phyloP scores from a whole-genome alignment of 139 green algal species.

The Astrephomene gubernaculifera region DNA sequence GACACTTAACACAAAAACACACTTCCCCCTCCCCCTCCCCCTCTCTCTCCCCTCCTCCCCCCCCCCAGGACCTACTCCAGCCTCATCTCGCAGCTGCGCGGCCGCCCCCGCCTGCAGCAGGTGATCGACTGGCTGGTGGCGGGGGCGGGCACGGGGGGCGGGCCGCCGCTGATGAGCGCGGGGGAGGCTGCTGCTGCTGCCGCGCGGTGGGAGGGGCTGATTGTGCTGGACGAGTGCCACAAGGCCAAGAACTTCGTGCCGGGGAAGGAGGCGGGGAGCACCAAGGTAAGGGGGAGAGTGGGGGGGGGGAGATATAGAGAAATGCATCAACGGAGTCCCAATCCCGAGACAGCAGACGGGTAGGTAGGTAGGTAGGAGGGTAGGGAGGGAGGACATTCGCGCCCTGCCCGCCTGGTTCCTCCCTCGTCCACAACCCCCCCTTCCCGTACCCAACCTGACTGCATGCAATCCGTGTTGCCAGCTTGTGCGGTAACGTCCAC shows the following conservation, averaged over 20 bases:
- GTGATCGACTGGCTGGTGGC: constrained; percentile 42
- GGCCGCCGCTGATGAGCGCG: not conserved
- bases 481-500: too few relatives aligned
- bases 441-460: too few relatives aligned
- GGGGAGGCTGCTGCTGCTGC: not conserved
- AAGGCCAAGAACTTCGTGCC: constrained; percentile 89
- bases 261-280: constrained; percentile 77
- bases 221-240: constrained; percentile 88
- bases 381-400: too few relatives aligned
- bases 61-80: constrained; percentile 84
- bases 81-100: constrained; percentile 60
- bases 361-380: too few relatives aligned
- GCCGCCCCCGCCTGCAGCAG: constrained; percentile 70
- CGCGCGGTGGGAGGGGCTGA: constrained; percentile 72
- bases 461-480: too few relatives aligned
- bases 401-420: too few relatives aligned
- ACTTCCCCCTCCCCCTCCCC: not conserved
- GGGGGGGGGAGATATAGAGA: too few relatives aligned
- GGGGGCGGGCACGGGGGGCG: not conserved
- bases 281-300: constrained; percentile 62
- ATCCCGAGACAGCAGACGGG: too few relatives aligned
- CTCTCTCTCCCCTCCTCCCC: not conserved
- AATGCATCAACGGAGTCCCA: too few relatives aligned
- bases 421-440: too few relatives aligned
- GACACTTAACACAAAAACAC: not conserved